Evolutionary conservation across 2,329 filamentous ascomycete species (phyloP).

Genomic region (Alternaria dauci): DNA sequence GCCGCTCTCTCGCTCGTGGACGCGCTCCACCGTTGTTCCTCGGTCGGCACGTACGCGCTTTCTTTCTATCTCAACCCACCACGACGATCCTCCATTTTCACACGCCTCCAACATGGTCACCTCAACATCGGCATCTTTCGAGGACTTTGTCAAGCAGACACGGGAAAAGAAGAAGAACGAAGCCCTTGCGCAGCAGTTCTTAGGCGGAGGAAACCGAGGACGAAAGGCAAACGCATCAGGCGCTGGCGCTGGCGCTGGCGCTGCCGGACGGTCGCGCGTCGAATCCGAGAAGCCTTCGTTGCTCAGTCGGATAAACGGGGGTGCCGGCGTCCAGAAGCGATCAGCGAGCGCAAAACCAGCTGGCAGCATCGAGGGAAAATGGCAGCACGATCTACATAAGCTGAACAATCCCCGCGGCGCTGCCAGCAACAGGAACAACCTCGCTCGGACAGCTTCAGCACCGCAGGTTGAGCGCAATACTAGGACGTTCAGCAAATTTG

Average conservation of each 20-base stretch:
- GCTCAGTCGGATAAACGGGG: constrained; percentile 76
- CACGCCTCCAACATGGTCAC: constrained; percentile 27
- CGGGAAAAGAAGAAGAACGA: constrained; percentile 77
- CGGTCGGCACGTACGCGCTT: constrained; percentile 10
- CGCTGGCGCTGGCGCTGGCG: constrained; percentile 41
- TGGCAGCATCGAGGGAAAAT: constrained; percentile 71
- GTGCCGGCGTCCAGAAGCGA: constrained; percentile 70
- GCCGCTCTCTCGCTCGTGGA: constrained; percentile 14
- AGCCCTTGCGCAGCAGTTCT: constrained; percentile 74
- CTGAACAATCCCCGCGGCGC: constrained; percentile 51
- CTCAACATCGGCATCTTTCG: constrained; percentile 35
- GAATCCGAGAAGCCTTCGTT: constrained; percentile 62
- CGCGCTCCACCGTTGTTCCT: constrained; percentile 19
- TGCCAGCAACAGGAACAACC: constrained; percentile 36
- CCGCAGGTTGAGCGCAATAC: constrained; percentile 54
- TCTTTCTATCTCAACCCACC: background rate
- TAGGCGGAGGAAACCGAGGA: constrained; percentile 64
- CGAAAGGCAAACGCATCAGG: constrained; percentile 66
- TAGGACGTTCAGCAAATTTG: constrained; percentile 54
- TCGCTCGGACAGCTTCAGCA: constrained; percentile 51
- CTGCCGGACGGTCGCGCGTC: constrained; percentile 52
- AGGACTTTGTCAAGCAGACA: constrained; percentile 45
- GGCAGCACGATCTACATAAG: constrained; percentile 74
- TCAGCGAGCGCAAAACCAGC: constrained; percentile 53
- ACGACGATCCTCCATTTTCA: constrained; percentile 1